These are phyloP conservation scores for Abrus precatorius DNA, from an alignment of 306 rosid species.

Conservation along the genomic window DNA sequence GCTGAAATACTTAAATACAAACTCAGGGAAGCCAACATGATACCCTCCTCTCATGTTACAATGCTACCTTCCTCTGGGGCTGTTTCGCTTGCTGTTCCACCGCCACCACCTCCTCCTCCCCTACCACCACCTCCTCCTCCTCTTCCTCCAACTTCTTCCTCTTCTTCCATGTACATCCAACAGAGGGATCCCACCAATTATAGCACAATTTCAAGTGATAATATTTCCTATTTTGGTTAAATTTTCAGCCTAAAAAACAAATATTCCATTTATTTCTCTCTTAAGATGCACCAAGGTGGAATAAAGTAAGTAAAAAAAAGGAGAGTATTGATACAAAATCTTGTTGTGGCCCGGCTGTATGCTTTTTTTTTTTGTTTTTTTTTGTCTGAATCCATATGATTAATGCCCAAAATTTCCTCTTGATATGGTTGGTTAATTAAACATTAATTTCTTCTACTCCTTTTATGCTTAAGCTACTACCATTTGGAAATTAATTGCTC, in stretches of 20 bases:
- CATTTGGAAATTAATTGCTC: conserved; percentile 29
- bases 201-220: conserved; percentile 55
- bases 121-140: conserved; percentile 51
- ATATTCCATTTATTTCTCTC: conserved; percentile 51
- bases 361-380: background rate
- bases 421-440: conserved; percentile 27
- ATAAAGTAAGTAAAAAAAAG: conserved; percentile 42
- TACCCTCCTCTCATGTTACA: conserved; percentile 53
- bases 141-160: conserved; percentile 61
- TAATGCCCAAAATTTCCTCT: conserved; percentile 17
- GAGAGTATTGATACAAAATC: conserved; percentile 43
- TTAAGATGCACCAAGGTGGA: conserved; percentile 42
- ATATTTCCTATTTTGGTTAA: conserved; percentile 61
- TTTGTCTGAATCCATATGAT: background rate
- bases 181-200: conserved; percentile 56
- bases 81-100: conserved; percentile 63
- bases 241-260: conserved; percentile 30
- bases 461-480: background rate
- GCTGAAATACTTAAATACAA: conserved; percentile 84
- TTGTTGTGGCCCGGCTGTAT: conserved; percentile 35
- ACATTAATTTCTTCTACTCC: conserved; percentile 14
- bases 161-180: conserved; percentile 62
- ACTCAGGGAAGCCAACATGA: conserved; percentile 70
- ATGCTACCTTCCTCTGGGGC: conserved; percentile 64
- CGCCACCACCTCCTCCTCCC: conserved; percentile 57